Base-by-base conservation (phyloP, 208 protist genomes). In the Leishmania gerbilli region DNA sequence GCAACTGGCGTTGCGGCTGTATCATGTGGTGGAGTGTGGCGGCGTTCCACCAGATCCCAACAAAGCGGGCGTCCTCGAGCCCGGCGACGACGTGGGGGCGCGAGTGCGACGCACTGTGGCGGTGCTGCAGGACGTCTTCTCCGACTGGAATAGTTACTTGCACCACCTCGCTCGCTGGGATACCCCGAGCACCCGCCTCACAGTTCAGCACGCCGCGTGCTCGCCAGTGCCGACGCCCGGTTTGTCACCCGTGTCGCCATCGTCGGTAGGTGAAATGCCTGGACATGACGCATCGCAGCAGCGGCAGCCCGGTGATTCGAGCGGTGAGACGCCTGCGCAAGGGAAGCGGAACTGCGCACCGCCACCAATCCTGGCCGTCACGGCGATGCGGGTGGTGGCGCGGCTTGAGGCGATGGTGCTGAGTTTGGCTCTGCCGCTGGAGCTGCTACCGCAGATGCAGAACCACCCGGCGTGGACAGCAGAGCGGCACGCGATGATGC, bases 11-110 rank as follows among this genome's bases (percentile, higher is more conserved):
- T 55, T 88, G 79, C 71, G 77, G 49, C 69, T 82, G 62, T 91
- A 87, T 78, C 89, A 93, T 65, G 79, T 86, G 15, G 74, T 89
- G 31, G 85, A 89, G 76, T 93, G 89, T 74, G 45, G 65, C 15
- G 79, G 65, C 51, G 67, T 68, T n/a, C 67, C 77, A 17, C 77
- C 65, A 42, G 31, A 31, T 2, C 1, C n/a, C 1, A 4, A 72
- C 45, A 47, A 68, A 3, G 71, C 37, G n/a, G 24, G n/a, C 68
- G 34, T 49, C 7, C 67, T 42, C 24, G 42, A 68, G 37, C 21
- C 21, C 40, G 76, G 65, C 68, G 60, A 76, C 71, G 74, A 81
- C 60, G 31, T 55, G 8, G 56, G 15, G 15, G 71, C 67, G 6
- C 77, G 79, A 15, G 74, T 82, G 74, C 65, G 74, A 24, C 78